phyloP scores from a whole-genome alignment of 2,329 filamentous ascomycete genomes.

The Epicoccum nigrum region DNA sequence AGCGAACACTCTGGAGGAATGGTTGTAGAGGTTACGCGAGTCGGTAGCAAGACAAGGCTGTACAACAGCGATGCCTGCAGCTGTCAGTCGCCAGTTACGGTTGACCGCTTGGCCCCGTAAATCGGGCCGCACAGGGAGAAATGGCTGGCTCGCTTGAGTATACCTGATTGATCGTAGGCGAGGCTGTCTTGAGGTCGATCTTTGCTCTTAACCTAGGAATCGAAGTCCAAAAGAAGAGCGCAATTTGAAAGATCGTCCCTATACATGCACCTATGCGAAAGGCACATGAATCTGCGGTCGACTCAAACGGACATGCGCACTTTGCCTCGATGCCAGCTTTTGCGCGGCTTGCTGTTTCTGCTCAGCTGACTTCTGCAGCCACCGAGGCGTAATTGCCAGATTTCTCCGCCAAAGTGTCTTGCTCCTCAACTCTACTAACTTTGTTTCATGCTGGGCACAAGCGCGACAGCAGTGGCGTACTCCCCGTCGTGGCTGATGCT shows the following conservation, averaged over 20 bases:
- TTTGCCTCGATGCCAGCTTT: neutral
- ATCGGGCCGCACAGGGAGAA: slow-evolving; percentile 9
- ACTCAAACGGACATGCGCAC: neutral
- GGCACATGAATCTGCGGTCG: neutral
- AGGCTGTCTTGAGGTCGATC: slow-evolving; percentile 7
- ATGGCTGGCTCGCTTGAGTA: slow-evolving; percentile 12
- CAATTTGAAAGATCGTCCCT: slow-evolving; percentile 1
- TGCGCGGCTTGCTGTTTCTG: neutral
- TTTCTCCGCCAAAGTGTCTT: neutral
- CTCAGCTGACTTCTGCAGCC: neutral
- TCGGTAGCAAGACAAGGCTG: slow-evolving; percentile 4
- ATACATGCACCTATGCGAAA: neutral
- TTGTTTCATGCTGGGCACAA: slow-evolving; percentile 52
- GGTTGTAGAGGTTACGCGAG: no score
- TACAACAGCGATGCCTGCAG: neutral
- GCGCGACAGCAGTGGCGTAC: slow-evolving; percentile 74
- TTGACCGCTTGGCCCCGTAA: slow-evolving; percentile 9
- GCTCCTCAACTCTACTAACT: neutral
- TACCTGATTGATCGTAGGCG: slow-evolving; percentile 9
- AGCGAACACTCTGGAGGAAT: no score
- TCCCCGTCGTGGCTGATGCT: slow-evolving; percentile 89
- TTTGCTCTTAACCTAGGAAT: neutral
- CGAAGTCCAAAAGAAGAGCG: neutral
- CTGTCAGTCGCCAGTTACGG: neutral
- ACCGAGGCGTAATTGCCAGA: neutral